phyloP scores from a whole-genome alignment of 768 basidiomycete genomes.

The Amanita pallidorosea region DNA sequence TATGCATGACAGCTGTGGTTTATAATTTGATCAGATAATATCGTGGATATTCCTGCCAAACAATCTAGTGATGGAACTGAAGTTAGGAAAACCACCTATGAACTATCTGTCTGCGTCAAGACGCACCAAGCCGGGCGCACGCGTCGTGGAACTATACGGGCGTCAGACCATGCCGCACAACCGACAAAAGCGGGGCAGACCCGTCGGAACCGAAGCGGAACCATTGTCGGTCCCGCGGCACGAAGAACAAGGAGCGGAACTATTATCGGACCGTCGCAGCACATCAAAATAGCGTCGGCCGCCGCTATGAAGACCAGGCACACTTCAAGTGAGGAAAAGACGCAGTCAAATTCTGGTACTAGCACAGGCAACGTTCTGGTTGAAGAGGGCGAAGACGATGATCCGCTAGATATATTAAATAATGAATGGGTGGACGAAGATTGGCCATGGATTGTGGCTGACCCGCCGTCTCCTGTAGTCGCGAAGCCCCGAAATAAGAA shows the following conservation, averaged over 20 bases:
- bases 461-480: conserved; percentile 1
- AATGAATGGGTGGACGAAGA: conserved; percentile 23
- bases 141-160: conserved; percentile 41
- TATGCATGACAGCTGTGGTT: neutral
- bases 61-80: neutral
- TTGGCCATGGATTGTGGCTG: conserved; percentile 4
- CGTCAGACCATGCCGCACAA: conserved; percentile 17
- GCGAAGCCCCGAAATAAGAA: neutral
- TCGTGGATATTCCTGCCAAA: neutral
- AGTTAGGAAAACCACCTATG: neutral
- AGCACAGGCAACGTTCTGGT: conserved; percentile 7
- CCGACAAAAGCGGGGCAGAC: conserved; percentile 10
- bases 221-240: conserved; percentile 23
- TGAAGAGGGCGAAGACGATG: neutral
- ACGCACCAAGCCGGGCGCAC: conserved; percentile 5
- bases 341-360: conserved; percentile 7
- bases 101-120: neutral
- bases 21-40: neutral
- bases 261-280: conserved; percentile 17
- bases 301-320: conserved; percentile 1
- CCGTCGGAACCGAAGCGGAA: conserved; percentile 38
- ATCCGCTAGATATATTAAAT: conserved; percentile 13
- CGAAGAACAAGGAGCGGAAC: conserved; percentile 22
- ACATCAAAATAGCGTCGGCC: neutral
- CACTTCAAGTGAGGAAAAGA: neutral